Evolutionary conservation across 176 grass and related monocot genomes (phyloP), one percentile per base, ranked within the genome.

Genomic region (Zizania latifolia): DNA sequence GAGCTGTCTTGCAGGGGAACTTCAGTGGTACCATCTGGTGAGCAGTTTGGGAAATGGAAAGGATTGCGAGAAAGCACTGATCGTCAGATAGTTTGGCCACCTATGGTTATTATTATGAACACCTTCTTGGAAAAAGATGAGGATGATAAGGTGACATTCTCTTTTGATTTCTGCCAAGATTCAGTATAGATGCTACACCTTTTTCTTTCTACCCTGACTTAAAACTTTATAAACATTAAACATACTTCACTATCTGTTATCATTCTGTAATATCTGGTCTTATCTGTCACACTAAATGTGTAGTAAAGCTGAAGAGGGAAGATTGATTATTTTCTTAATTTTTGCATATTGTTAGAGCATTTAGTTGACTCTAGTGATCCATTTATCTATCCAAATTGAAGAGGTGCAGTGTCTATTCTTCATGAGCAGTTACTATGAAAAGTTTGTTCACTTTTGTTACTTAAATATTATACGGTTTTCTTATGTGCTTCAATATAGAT

Each of bases 81-180:
- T 64, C 68, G 71, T 4, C 26, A 81, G 63, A 98, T 98, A 60
- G 82, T 98, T 12, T 98, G 95, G 95, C 91, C 95, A 59, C 95
- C 95, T 37, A 94, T 94, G 82, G 89, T 98, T 83, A 79, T 94
- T 81, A 70, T 98, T 44, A 94, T 83, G 89, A 98, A 98, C 62
- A 98, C 95, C 15, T 68, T 40, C 3, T 62, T 98, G 63, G 91
- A 94, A 40, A 60, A 87, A 55, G 84, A 92, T 57, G 86, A 92
- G 0, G 84, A 84, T 81, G 84, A 84, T 24, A 99, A 80, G 95
- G 91, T 99, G 21, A 45, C 6, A 4, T 22, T 48, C 22, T 53
- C 48, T 53, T 53, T 53, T 53, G n/a, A 6, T 53, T 21, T 53
- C 22, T n/a, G n/a, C n/a, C n/a, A n/a, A n/a, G n/a, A n/a, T n/a